Evolutionary conservation across 1,139 yeast genomes (phyloP), one percentile per base, ranked within the genome.

Genomic region (Eremothecium sinecaudum): DNA sequence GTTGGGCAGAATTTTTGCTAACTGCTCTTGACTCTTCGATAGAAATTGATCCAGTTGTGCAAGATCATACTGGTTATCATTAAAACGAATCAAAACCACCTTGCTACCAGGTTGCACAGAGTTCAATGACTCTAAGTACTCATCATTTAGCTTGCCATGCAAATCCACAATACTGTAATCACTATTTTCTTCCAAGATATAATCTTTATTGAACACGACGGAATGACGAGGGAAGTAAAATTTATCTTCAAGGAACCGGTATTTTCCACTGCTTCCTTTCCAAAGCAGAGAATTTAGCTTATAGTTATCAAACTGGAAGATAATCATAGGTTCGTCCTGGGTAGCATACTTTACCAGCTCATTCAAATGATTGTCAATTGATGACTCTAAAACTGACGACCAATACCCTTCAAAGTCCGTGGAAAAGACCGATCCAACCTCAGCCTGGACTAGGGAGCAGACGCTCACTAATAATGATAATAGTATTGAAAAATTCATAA

Each of bases 231-330:
- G 10, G 10, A 10, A 19, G 21, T 8, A 19, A 19, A 19, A 19
- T 10, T 7, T 10, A 7, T 19, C 21, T 19, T 7, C 21, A 19
- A 51, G 38, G 32, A 43, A 50, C 33, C 48, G 46, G 24, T 33
- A 38, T 10, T 34, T 31, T 11, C 31, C 35, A 11, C 32, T 34
- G 19, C 32, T 34, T 21, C 17, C 13, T 24, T 25, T 36, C 8
- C 28, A 39, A 20, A 47, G 30, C 13, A 36, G 36, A n/a, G 40
- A 43, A 20, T 44, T 17, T 5, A 48, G 11, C 24, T 43, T 41
- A 30, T 39, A 49, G 12, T 42, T 37, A 11, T 38, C 32, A 30
- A 52, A 51, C 27, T 49, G 48, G 34, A 50, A 44, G 8, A 51
- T 34, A 16, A 51, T 40, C 4, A 50, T 7, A 10, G 57, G 57